Conservation (phyloP, 1,139 yeast species). For the Saccharomyces hybrid region DNA sequence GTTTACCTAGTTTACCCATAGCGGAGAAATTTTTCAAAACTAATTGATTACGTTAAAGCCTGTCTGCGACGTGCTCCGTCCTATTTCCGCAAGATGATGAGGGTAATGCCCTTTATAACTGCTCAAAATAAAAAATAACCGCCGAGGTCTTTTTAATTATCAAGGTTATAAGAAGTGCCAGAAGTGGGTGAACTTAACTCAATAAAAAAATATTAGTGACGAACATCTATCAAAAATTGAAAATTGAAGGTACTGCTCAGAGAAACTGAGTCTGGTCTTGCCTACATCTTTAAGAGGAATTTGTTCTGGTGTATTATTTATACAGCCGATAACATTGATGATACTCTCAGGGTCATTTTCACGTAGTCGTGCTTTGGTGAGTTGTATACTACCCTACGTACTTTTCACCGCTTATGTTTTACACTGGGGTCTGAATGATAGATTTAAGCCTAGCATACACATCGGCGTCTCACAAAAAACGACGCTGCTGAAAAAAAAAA, state of each 20-base stretch:
- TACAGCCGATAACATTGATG: background rate
- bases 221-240: too few species aligned
- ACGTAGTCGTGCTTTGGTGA: background rate
- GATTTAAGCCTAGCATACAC: background rate
- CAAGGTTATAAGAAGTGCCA: background rate
- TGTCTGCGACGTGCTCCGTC: background rate
- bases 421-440: background rate
- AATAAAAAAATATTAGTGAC: background rate
- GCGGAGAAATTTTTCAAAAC: conserved; percentile 1
- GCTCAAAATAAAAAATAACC: background rate
- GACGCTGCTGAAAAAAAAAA: background rate
- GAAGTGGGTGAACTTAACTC: background rate
- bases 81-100: background rate
- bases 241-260: background rate
- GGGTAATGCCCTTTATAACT: background rate
- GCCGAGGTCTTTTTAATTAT: background rate
- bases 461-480: background rate
- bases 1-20: background rate
- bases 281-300: too few species aligned
- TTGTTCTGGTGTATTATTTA: too few species aligned
- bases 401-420: background rate
- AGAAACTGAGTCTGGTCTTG: background rate
- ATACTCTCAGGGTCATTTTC: background rate
- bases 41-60: background rate
- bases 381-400: background rate